Evolutionary conservation across 306 rosid species (phyloP).

Genomic region (Malus sieversii): DNA sequence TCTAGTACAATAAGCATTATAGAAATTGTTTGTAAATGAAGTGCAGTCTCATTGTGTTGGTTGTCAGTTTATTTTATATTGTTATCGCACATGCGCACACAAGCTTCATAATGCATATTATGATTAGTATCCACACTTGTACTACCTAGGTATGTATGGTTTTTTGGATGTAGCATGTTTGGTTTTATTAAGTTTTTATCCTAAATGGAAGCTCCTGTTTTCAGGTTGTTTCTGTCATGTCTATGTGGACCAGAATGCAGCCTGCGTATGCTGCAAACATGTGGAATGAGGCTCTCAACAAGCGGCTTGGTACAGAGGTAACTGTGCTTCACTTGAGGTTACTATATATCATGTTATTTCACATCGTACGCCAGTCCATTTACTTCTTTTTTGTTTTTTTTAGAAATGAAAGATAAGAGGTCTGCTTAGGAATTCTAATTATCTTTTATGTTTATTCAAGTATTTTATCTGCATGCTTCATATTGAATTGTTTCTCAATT

Average conservation of each 20-base stretch:
- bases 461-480: background rate
- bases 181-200: background rate
- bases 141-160: background rate
- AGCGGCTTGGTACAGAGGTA: conserved; percentile 92
- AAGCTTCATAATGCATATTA: background rate
- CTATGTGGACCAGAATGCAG: conserved; percentile 98
- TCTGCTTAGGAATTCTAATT: background rate
- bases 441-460: background rate
- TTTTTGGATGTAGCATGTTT: background rate
- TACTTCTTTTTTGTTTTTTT: background rate
- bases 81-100: background rate
- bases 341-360: background rate
- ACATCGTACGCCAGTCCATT: background rate
- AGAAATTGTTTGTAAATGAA: conserved; percentile 10
- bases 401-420: background rate
- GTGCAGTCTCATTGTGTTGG: background rate
- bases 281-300: conserved; percentile 99
- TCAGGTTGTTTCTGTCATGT: conserved; percentile 99
- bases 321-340: background rate
- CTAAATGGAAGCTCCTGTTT: conserved; percentile 16
- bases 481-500: background rate
- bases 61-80: background rate
- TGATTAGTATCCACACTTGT: background rate
- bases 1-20: background rate
- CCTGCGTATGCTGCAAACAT: conserved; percentile 96